Base-by-base conservation (phyloP, 306 rosid species). In the Lathyrus sativus region DNA sequence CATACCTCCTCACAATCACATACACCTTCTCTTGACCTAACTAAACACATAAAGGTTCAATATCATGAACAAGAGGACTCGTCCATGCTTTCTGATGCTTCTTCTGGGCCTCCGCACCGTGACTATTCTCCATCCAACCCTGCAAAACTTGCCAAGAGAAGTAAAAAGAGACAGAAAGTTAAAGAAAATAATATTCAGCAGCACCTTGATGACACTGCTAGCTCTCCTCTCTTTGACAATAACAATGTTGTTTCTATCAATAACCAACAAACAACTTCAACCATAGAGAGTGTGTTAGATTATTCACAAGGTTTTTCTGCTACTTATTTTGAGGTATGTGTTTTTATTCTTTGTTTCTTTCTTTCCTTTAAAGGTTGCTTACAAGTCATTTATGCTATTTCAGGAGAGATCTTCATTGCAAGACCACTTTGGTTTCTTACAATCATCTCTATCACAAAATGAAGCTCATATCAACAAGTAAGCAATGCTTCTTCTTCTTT, bases 1-100 rank as follows among this genome's bases (percentile, higher is more conserved):
- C 37, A 29, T 29, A 6, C 29, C 14, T 8, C 70, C 81, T 61
- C 62, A 24, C 80, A 56, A 56, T 56, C 62, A 28, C 19, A 28
- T 12, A 12, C 38, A 26, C 17, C 18, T 13, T 28, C 39, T 28
- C 38, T 29, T 28, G 62, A 56, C 2, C 9, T 13, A 24, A 54
- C 33, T 56, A 29, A 56, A 56, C 19, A 56, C 62, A 56, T 28
- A 28, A 56, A 12, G 43, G 19, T 39, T 37, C 53, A 69, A 56
- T 61, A 64, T 39, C 65, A 56, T 58, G 95, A 84, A 28, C 91
- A 88, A 24, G 95, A 89, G 65, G 97, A 90, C 62, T 83, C 85
- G 67, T 93, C 99, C 11, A 93, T 93, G 97, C 83, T 93, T 72
- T 93, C 97, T 74, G 99, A 93, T 81, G 99, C 99, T 44, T 93